These are phyloP conservation scores for Chaetomium strumarium DNA, from an alignment of 2,329 filamentous ascomycete species.

Conservation along the genomic window DNA sequence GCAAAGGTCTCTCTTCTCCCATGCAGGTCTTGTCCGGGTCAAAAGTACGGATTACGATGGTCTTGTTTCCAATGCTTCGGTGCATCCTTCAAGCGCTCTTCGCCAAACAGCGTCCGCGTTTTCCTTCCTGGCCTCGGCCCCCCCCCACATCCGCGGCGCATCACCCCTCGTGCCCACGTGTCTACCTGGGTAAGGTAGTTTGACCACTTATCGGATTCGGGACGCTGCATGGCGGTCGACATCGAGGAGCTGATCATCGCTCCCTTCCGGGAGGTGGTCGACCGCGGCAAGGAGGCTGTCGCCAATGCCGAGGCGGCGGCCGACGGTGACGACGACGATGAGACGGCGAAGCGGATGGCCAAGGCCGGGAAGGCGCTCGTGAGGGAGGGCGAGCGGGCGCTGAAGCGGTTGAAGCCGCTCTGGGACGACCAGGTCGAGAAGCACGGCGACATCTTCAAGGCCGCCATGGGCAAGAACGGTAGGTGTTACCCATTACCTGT, in stretches of 20 bases:
- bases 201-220: no score
- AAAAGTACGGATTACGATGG: no score
- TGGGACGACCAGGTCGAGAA: slow-evolving; percentile 44
- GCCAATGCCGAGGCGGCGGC: slow-evolving; percentile 36
- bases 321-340: slow-evolving; percentile 26
- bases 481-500: no score
- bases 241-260: slow-evolving; percentile 39
- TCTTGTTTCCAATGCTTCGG: no score
- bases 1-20: not conserved
- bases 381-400: slow-evolving; percentile 34
- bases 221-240: not conserved
- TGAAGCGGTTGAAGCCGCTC: slow-evolving; percentile 45
- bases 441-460: slow-evolving; percentile 44
- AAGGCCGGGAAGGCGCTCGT: slow-evolving; percentile 38
- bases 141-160: no score
- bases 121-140: no score
- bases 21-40: no score
- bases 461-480: slow-evolving; percentile 51
- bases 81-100: no score
- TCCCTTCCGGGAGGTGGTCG: slow-evolving; percentile 48
- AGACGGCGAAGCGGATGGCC: slow-evolving; percentile 38
- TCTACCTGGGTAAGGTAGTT: no score
- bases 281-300: slow-evolving; percentile 43
- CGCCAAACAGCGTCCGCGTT: no score
- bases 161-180: no score